Evolutionary conservation across 768 basidiomycete genomes (phyloP), one percentile per base, ranked within the genome.

Genomic region (Suillus plorans): DNA sequence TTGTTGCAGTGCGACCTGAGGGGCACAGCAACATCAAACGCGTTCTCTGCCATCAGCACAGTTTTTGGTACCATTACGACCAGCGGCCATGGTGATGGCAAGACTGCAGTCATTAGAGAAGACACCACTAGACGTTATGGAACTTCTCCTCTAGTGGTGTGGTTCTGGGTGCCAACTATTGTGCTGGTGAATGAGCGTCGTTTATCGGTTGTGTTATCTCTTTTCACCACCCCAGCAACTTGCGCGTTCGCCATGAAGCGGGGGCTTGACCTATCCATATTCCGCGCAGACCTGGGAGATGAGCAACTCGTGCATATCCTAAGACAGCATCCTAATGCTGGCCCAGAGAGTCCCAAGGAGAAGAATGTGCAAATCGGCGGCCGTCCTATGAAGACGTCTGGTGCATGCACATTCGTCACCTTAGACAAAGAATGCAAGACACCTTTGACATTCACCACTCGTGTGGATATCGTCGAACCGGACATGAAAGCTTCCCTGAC

Each of bases 391-490:
- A 41, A 58, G 37, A 58, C 22, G 22, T 25, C 57, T 25, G 37
- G 57, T 16, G 8, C 22, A 25, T 41, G 37, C 8, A 3, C 57
- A 39, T 58, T 39, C 10, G 68, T 62, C 2, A 64, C 68, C 22
- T 69, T 76, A 69, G 66, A 69, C 18, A 60, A 31, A 10, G 52
- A 69, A 28, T 16, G 42, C 34, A 63, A 58, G 13, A 69, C 63
- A 47, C 64, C 74, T 63, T 53, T 31, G 49, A 68, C 72, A 14
- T 68, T 75, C 49, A 63, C 55, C n/a, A 25, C 49, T 22, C 73
- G 67, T n/a, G 47, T 72, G 3, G 65, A 76, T 50, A 60, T 75
- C 18, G 64, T 66, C 18, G 68, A 76, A 53, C 64, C 72, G n/a
- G 55, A 31, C 50, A 69, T 66, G 56, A 66, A 69, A 63, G 57